Percentiles rank a stretch among this genome's conserved stretches.
These are phyloP conservation scores for Eudorina sp. DNA, from an alignment of 139 green algal species.

Conservation along the genomic window DNA sequence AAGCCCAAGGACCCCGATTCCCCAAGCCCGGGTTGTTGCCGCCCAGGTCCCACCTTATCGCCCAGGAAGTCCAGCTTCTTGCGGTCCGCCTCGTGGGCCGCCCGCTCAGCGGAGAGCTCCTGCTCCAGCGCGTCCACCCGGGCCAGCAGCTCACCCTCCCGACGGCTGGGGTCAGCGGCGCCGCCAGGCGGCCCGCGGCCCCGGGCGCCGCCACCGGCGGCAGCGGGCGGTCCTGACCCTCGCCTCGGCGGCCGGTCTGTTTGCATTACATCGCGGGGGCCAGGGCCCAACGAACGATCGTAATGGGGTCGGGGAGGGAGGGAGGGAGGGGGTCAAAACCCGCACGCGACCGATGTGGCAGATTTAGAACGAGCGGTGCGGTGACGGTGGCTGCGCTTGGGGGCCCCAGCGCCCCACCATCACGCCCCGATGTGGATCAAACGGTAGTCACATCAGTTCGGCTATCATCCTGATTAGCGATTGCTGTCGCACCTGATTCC, in stretches of 20 bases:
- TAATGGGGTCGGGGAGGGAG: too few species aligned
- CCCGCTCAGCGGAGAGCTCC: slow-evolving; percentile 12
- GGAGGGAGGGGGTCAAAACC: too few species aligned
- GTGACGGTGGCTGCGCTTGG: too few species aligned
- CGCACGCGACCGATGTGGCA: too few species aligned
- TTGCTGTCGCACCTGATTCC: not conserved
- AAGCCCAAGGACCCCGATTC: too few species aligned
- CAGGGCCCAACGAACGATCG: too few species aligned
- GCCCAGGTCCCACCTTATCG: slow-evolving; percentile 16
- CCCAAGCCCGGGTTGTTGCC: too few species aligned
- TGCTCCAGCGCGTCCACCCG: slow-evolving; percentile 9
- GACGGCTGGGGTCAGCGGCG: not conserved
- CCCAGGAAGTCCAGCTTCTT: slow-evolving; percentile 42
- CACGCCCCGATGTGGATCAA: too few species aligned
- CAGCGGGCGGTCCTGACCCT: not conserved
- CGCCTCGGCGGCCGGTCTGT: not conserved
- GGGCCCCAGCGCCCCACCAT: too few species aligned
- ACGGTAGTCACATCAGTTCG: not conserved
- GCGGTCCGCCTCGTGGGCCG: slow-evolving; percentile 19
- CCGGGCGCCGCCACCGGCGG: not conserved
- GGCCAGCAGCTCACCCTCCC: slow-evolving; percentile 1
- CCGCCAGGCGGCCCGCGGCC: not conserved
- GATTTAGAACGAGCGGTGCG: too few species aligned
- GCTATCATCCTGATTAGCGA: too few species aligned
- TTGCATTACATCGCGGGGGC: too few species aligned